Evolutionary conservation across 495 filamentous ascomycete genomes (phyloP), one percentile per base, ranked within the genome.

Genomic region (Paragyromitra xinjiangensis): DNA sequence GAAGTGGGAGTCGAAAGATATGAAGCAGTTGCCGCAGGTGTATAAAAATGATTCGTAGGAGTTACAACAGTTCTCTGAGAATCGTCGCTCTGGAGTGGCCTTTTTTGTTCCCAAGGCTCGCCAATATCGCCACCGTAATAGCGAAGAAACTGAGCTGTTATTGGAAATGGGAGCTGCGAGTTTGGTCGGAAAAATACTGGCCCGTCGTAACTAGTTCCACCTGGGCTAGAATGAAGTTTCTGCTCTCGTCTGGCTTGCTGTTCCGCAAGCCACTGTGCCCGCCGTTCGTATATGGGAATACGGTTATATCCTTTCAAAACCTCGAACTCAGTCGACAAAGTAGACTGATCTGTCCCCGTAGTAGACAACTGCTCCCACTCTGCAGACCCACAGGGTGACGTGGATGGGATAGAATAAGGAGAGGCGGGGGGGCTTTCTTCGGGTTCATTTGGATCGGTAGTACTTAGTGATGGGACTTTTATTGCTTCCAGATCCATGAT

Each of bases 211-310:
- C 26, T 11, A 26, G 19, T 44, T 9, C 51, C 50, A 5, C 24
- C 34, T 53, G 55, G 48, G 29, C 12, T 70, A 16, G 29, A 14
- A 8, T 78, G 75, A 42, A 67, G 59, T 22, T 71, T 78, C 40
- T 78, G 58, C 6, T 79, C 77, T 24, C 77, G 74, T 11, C 75
- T 70, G 42, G 77, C 66, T 51, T 79, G 77, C 16, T 79, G 77
- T 19, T 79, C 77, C 34, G 77, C 65, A 42, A 79, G 74, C 77
- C 77, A 79, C 62, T 78, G 77, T 24, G 77, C 77, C 40, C 77
- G 62, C 1, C 77, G 66, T 62, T 79, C 77, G 11, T 79, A 79
- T 48, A 79, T 71, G 26, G 77, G 77, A 58, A 79, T n/a, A 71
- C 77, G 77, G 50, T 79, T 79, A 39, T 78, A 79, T 39, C 77